These are phyloP conservation scores for Cenchrus fungigraminus DNA, from an alignment of 176 grass and related monocot genomes.

Conservation along the genomic window DNA sequence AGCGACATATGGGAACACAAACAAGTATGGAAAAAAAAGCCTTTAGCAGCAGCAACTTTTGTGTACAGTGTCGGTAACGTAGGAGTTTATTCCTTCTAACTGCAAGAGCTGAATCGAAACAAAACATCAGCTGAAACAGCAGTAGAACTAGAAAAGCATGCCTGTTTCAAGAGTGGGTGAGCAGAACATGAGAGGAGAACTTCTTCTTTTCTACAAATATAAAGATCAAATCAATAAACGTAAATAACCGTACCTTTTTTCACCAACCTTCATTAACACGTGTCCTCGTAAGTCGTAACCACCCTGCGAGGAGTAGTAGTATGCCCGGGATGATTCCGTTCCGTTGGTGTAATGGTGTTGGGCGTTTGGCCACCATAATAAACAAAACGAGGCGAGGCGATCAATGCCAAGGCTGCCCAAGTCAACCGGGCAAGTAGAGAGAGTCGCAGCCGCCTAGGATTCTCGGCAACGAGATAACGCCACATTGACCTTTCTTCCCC, in stretches of 20 bases:
- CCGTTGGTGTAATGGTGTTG: not conserved
- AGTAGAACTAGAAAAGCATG: too few relatives aligned
- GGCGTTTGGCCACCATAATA: not conserved
- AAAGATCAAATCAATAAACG: not conserved
- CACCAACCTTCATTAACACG: conserved; percentile 6
- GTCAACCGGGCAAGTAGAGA: conserved; percentile 29
- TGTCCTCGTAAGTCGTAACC: conserved; percentile 4
- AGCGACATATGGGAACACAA: not conserved
- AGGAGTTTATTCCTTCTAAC: too few relatives aligned
- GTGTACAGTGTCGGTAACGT: too few relatives aligned
- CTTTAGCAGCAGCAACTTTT: too few relatives aligned
- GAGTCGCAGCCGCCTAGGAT: conserved; percentile 25
- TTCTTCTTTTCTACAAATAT: not conserved
- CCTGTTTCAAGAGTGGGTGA: conserved; percentile 32
- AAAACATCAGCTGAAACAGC: too few relatives aligned
- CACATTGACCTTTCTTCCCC: not conserved
- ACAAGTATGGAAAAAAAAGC: too few relatives aligned
- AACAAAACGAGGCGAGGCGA: not conserved
- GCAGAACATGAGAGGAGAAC: not conserved
- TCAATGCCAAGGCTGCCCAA: not conserved
- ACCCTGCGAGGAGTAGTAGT: not conserved
- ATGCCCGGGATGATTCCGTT: conserved; percentile 3
- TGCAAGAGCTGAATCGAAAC: not conserved
- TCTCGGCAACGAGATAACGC: not conserved
- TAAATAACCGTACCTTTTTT: not conserved